Conservation (phyloP, 73 alveolate genomes). For the Uronychia setigera region DNA sequence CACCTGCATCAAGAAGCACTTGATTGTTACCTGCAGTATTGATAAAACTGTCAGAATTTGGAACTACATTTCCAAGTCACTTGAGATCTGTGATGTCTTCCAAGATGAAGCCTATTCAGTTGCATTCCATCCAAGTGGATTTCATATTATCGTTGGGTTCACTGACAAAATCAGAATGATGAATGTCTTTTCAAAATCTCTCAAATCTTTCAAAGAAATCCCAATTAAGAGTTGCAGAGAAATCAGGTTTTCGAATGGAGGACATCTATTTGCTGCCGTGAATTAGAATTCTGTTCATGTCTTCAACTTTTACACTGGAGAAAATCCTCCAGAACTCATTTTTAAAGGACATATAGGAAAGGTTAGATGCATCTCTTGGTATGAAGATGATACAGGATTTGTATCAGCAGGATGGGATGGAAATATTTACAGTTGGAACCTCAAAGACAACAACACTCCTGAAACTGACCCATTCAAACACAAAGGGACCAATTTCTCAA, state of each 20-base stretch:
- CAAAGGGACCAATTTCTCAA: constrained; percentile 73
- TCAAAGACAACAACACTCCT: constrained; percentile 25
- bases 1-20: constrained; percentile 97
- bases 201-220: constrained; percentile 89
- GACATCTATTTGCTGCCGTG: constrained; percentile 95
- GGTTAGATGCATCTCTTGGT: constrained; percentile 93
- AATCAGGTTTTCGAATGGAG: constrained; percentile 96
- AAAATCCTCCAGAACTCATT: constrained; percentile 68
- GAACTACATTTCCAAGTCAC: constrained; percentile 95
- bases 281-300: constrained; percentile 85
- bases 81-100: constrained; percentile 90
- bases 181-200: constrained; percentile 85
- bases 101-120: constrained; percentile 93
- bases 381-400: constrained; percentile 92
- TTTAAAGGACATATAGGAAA: constrained; percentile 78
- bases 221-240: constrained; percentile 92
- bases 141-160: constrained; percentile 96
- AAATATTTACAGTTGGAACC: constrained; percentile 77
- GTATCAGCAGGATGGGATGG: constrained; percentile 96
- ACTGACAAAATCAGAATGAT: constrained; percentile 95
- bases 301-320: constrained; percentile 84
- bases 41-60: constrained; percentile 99
- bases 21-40: constrained; percentile 97
- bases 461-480: constrained; percentile 53
- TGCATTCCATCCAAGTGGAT: constrained; percentile 96